These are phyloP conservation scores for Emergomyces orientalis DNA, from an alignment of 2,329 filamentous ascomycete genomes.

Conservation along the genomic window DNA sequence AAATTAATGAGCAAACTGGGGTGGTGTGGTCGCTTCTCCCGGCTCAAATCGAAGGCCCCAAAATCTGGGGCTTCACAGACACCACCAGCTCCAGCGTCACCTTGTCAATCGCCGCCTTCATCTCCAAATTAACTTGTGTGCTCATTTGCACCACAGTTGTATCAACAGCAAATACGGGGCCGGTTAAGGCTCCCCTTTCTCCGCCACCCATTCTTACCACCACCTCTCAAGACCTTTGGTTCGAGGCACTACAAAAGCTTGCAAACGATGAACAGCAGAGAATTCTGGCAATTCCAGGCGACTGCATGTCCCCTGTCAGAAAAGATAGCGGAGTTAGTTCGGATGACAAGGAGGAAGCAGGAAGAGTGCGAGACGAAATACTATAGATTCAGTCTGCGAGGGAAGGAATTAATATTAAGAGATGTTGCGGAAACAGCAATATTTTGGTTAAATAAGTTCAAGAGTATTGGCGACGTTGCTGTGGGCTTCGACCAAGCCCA, in stretches of 20 bases:
- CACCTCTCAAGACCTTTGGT: not conserved
- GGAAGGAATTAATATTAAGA: constrained; percentile 11
- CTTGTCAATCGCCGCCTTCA: not conserved
- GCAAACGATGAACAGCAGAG: not conserved
- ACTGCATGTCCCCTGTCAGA: constrained; percentile 18
- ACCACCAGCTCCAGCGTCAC: not conserved
- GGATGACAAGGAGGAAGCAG: not conserved
- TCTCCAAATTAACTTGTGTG: not conserved
- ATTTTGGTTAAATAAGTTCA: constrained; percentile 4
- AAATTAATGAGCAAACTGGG: not conserved
- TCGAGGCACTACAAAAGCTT: not conserved
- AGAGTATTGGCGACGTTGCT: constrained; percentile 22
- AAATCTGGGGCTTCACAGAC: not conserved
- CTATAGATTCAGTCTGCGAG: constrained; percentile 2
- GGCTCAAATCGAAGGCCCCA: not conserved
- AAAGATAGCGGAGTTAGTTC: not conserved
- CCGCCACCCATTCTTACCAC: not conserved
- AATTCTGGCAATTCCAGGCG: not conserved
- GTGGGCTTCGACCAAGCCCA: constrained; percentile 26
- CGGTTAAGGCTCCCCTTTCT: not conserved
- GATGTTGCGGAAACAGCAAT: constrained; percentile 11
- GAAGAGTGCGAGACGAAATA: constrained; percentile 1
- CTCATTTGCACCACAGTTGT: not conserved
- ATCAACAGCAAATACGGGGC: not conserved
- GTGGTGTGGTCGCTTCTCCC: not conserved